Evolutionary conservation across 768 basidiomycete genomes (phyloP).

Genomic region (Tylopilus intermedius): DNA sequence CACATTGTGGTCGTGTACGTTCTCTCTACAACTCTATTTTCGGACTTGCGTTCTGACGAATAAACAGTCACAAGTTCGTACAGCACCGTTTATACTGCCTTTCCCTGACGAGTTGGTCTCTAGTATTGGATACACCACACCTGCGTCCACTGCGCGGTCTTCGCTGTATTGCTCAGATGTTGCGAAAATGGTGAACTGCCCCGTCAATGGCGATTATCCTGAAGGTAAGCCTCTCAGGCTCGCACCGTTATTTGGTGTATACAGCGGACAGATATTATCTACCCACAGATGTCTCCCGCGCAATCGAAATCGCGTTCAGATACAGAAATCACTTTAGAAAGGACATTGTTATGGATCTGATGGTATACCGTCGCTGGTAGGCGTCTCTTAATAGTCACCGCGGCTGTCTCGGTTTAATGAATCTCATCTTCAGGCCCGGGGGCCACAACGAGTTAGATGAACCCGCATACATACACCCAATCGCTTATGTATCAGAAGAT

Average conservation of each 20-base stretch:
- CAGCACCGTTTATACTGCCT: neutral
- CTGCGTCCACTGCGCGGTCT: conserved; percentile 77
- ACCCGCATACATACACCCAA: conserved; percentile 80
- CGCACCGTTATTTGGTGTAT: neutral
- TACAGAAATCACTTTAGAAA: conserved; percentile 86
- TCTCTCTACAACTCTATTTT: neutral
- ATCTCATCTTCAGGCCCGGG: conserved; percentile 38
- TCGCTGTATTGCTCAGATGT: conserved; percentile 85
- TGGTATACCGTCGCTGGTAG: conserved; percentile 83
- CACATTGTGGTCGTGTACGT: conserved; percentile 89
- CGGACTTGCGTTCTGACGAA: neutral
- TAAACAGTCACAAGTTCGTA: conserved; percentile 52
- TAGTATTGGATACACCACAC: conserved; percentile 91
- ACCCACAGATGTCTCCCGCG: conserved; percentile 70
- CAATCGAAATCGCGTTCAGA: conserved; percentile 83
- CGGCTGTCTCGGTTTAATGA: neutral
- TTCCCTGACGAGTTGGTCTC: conserved; percentile 2
- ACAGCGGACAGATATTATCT: neutral
- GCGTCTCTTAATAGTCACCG: conserved; percentile 12
- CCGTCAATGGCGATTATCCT: conserved; percentile 86
- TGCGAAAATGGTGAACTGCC: conserved; percentile 87
- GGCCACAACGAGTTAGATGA: conserved; percentile 89
- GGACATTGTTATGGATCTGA: conserved; percentile 84
- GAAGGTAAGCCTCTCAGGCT: conserved; percentile 57
- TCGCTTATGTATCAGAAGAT: conserved; percentile 92